These are phyloP conservation scores for Cadophora malorum DNA, from an alignment of 2,329 filamentous ascomycete genomes.

Conservation along the genomic window DNA sequence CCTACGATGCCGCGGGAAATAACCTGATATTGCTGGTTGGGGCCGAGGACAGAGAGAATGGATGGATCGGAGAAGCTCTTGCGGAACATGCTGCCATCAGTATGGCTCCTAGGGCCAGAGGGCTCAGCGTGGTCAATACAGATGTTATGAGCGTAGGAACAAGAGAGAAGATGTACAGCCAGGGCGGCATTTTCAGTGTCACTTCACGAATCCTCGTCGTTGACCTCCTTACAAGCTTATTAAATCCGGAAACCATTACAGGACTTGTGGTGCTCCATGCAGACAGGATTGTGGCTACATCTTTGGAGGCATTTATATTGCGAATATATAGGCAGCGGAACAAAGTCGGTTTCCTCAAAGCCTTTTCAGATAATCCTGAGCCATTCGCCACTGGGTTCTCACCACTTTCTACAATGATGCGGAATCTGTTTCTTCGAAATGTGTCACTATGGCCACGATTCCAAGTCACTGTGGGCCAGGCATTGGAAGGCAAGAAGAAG, in stretches of 20 bases:
- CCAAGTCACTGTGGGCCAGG: conserved; percentile 86
- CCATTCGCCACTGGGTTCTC: conserved; percentile 89
- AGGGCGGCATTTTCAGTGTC: conserved; percentile 92
- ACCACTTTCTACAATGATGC: conserved; percentile 87
- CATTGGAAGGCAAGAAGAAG: conserved; percentile 88
- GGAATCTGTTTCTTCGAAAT: conserved; percentile 88
- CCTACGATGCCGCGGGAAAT: conserved; percentile 94
- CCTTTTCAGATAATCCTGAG: conserved; percentile 92
- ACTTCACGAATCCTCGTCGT: conserved; percentile 95
- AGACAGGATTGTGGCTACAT: conserved; percentile 84
- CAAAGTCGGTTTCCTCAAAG: conserved; percentile 91
- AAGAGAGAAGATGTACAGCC: conserved; percentile 88
- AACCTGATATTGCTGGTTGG: conserved; percentile 90
- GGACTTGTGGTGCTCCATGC: conserved; percentile 88
- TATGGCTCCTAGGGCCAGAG: conserved; percentile 79
- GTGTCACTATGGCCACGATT: conserved; percentile 92
- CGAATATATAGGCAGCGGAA: conserved; percentile 95
- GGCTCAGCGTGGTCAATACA: conserved; percentile 91
- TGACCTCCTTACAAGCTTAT: conserved; percentile 83
- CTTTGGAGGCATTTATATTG: conserved; percentile 92
- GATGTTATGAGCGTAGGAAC: conserved; percentile 87
- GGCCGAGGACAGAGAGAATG: conserved; percentile 91
- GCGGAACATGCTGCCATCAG: conserved; percentile 95
- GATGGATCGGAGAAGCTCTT: conserved; percentile 94
- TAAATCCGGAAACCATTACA: conserved; percentile 84